These are phyloP conservation scores for Metarhizium rileyi DNA, from an alignment of 2,329 filamentous ascomycete genomes.

Conservation along the genomic window DNA sequence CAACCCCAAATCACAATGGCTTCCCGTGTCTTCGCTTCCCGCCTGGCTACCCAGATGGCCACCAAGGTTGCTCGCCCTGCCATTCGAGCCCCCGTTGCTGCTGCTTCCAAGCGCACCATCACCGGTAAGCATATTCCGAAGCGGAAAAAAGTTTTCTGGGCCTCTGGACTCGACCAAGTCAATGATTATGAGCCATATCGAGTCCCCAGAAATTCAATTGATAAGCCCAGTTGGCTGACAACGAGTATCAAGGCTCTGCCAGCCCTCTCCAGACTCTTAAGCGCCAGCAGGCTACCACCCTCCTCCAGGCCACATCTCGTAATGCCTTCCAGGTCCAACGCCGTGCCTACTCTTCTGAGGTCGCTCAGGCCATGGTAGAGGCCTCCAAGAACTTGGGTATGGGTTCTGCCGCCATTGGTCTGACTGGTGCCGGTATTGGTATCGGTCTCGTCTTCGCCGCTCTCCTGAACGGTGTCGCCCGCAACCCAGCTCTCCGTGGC, in stretches of 20 bases:
- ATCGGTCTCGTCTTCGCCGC: constrained; percentile 91
- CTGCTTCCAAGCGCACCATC: constrained; percentile 66
- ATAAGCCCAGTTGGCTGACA: constrained; percentile 22
- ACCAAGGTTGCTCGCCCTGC: constrained; percentile 71
- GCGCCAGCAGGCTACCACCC: constrained; percentile 59
- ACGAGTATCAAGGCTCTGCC: constrained; percentile 36
- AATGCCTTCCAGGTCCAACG: constrained; percentile 55
- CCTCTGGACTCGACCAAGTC: constrained; percentile 1
- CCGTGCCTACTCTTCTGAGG: constrained; percentile 80
- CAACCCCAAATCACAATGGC: constrained; percentile 70
- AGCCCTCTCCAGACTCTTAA: constrained; percentile 65
- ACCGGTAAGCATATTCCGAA: constrained; percentile 46
- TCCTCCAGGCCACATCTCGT: constrained; percentile 57
- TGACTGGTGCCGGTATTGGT: constrained; percentile 88
- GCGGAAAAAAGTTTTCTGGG: constrained; percentile 20
- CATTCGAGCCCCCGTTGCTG: constrained; percentile 52
- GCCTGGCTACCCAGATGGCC: constrained; percentile 68
- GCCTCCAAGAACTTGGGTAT: constrained; percentile 87
- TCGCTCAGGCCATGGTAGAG: constrained; percentile 80
- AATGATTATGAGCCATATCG: constrained; percentile 12
- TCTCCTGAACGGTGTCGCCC: constrained; percentile 80
- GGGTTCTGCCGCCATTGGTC: constrained; percentile 83
- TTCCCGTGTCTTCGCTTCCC: constrained; percentile 67
- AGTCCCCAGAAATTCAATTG: constrained; percentile 22
- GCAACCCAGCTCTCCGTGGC: constrained; percentile 88